phyloP scores from a whole-genome alignment of 306 rosid species.

The Cucumis melo region DNA sequence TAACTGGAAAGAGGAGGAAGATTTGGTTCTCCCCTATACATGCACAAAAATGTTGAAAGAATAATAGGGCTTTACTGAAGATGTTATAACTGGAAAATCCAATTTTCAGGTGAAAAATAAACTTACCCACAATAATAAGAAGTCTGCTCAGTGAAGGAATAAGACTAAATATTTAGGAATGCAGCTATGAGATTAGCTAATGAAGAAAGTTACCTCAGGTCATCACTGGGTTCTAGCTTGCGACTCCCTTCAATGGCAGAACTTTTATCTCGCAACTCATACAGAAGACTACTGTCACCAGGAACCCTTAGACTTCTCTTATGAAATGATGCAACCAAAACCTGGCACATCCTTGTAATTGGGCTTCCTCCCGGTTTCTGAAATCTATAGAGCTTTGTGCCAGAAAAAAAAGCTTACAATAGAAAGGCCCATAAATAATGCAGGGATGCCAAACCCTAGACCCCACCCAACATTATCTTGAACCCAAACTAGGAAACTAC shows the following conservation, averaged over 20 bases:
- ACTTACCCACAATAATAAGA: background rate
- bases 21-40: background rate
- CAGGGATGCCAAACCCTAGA: constrained; percentile 93
- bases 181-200: background rate
- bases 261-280: constrained; percentile 56
- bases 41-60: background rate
- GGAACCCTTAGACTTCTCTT: constrained; percentile 44
- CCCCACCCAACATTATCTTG: constrained; percentile 99
- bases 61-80: background rate
- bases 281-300: constrained; percentile 51
- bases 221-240: constrained; percentile 72
- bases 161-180: background rate
- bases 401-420: constrained; percentile 64
- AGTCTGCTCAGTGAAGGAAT: background rate
- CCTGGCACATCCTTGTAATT: constrained; percentile 88
- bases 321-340: constrained; percentile 67
- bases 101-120: background rate
- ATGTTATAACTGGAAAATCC: background rate
- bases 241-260: constrained; percentile 94
- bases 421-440: constrained; percentile 75
- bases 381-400: constrained; percentile 81
- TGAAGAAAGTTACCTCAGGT: constrained; percentile 44
- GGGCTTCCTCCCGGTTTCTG: constrained; percentile 98
- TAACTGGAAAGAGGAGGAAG: background rate
- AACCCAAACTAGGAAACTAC: constrained; percentile 70